A percentile compares a stretch with the other conserved stretches of the same genome.
Evolutionary conservation across 805 yeast species (phyloP).

Genomic region (Ogataea chonburiensis): DNA sequence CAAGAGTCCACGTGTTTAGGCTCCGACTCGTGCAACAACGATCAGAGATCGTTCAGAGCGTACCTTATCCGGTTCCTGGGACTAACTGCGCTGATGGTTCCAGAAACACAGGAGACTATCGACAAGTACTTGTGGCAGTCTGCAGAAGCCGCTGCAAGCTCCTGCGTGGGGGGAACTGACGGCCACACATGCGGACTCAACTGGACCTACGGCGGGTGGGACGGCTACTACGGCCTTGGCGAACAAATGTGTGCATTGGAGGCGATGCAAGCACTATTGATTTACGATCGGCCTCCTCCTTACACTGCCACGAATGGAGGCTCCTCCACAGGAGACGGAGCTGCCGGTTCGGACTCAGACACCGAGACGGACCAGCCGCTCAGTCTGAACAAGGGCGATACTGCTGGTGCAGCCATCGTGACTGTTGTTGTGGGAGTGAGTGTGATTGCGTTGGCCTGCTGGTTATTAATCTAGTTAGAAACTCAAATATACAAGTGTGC

Average conservation of each 20-base stretch:
- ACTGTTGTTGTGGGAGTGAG: constrained; percentile 52
- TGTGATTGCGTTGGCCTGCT: constrained; percentile 29
- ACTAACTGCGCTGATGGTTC: constrained; percentile 68
- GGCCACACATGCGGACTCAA: constrained; percentile 73
- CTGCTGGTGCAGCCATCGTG: constrained; percentile 69
- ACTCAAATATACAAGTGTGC: constrained; percentile 7
- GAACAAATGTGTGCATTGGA: constrained; percentile 79
- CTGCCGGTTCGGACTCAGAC: constrained; percentile 57
- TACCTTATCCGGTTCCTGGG: constrained; percentile 75
- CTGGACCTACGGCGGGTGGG: constrained; percentile 64
- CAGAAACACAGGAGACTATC: constrained; percentile 45
- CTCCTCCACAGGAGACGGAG: constrained; percentile 49
- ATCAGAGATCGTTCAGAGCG: constrained; percentile 92
- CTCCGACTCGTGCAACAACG: constrained; percentile 64
- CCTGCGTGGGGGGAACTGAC: constrained; percentile 74
- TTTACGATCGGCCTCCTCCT: constrained; percentile 48
- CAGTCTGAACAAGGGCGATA: constrained; percentile 44
- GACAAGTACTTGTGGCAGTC: constrained; percentile 42
- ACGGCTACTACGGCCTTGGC: constrained; percentile 68
- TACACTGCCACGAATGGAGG: constrained; percentile 39
- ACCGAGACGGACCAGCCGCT: constrained; percentile 41
- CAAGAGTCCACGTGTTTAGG: constrained; percentile 85
- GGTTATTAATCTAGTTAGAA: constrained; percentile 23
- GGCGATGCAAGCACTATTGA: constrained; percentile 50
- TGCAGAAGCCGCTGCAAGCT: constrained; percentile 65